These are phyloP conservation scores for Prinsepia uniflora DNA, from an alignment of 306 rosid genomes.

Conservation along the genomic window DNA sequence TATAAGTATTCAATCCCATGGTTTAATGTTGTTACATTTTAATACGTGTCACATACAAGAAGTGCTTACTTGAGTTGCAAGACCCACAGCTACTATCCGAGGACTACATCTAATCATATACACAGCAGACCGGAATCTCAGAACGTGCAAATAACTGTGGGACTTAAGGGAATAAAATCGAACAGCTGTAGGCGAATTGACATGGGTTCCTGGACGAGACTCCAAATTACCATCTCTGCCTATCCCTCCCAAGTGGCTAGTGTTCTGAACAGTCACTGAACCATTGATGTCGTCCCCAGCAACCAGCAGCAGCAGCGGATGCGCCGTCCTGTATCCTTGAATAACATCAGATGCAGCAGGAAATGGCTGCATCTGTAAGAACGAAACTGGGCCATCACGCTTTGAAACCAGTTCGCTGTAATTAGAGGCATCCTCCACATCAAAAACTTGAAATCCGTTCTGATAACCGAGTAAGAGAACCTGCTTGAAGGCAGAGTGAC, in stretches of 20 bases:
- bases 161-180: constrained; percentile 79
- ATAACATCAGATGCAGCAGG: constrained; percentile 49
- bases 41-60: constrained; percentile 12
- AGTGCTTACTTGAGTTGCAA: constrained; percentile 74
- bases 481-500: constrained; percentile 40
- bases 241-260: constrained; percentile 32
- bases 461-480: constrained; percentile 80
- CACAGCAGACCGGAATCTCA: constrained; percentile 75
- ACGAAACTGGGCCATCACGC: constrained; percentile 75
- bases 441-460: constrained; percentile 88
- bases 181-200: constrained; percentile 64
- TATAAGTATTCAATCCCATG: constrained; percentile 5
- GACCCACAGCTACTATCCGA: constrained; percentile 80
- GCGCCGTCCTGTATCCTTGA: constrained; percentile 55
- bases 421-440: constrained; percentile 74
- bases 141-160: constrained; percentile 71
- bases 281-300: constrained; percentile 51
- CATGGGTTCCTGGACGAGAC: constrained; percentile 40
- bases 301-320: constrained; percentile 76
- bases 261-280: constrained; percentile 28
- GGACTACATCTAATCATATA: constrained; percentile 90
- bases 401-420: constrained; percentile 75
- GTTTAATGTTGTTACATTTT: neutral
- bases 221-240: constrained; percentile 47
- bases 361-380: constrained; percentile 81